Evolutionary conservation across 1,139 yeast genomes (phyloP).

Genomic region (Saccharomyces hybrid): DNA sequence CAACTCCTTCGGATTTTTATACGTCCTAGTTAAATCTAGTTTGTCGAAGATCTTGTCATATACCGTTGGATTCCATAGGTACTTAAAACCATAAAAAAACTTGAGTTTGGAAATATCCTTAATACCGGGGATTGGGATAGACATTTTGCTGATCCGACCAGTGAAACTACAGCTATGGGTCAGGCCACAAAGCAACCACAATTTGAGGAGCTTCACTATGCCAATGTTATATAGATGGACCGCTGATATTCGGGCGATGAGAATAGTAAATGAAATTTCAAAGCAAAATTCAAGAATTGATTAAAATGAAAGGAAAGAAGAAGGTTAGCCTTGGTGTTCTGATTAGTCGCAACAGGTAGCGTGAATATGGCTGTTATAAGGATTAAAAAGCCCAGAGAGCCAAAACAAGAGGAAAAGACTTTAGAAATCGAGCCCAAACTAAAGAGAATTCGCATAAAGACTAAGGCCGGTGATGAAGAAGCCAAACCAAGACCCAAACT

Average conservation of each 20-base stretch:
- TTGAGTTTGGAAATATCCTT: constrained; percentile 14
- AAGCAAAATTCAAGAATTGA: not conserved
- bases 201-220: not conserved
- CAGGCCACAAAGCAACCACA: constrained; percentile 1
- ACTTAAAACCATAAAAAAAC: constrained; percentile 26
- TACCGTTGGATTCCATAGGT: constrained; percentile 30
- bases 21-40: constrained; percentile 34
- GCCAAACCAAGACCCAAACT: constrained; percentile 15
- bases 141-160: constrained; percentile 5
- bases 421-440: constrained; percentile 14
- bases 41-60: constrained; percentile 20
- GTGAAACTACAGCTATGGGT: constrained; percentile 4
- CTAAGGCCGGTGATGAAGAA: constrained; percentile 9
- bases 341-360: not conserved
- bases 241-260: constrained; percentile 3
- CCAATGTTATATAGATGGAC: not conserved
- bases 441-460: constrained; percentile 25
- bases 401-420: constrained; percentile 9
- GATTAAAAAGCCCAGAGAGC: constrained; percentile 27
- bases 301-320: not conserved
- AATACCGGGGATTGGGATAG: constrained; percentile 9
- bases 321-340: not conserved
- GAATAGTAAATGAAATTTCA: constrained; percentile 2
- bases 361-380: constrained; percentile 26
- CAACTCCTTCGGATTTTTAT: constrained; percentile 39